Evolutionary conservation across 805 yeast genomes (phyloP).

Genomic region (Danielozyma ontarioensis): DNA sequence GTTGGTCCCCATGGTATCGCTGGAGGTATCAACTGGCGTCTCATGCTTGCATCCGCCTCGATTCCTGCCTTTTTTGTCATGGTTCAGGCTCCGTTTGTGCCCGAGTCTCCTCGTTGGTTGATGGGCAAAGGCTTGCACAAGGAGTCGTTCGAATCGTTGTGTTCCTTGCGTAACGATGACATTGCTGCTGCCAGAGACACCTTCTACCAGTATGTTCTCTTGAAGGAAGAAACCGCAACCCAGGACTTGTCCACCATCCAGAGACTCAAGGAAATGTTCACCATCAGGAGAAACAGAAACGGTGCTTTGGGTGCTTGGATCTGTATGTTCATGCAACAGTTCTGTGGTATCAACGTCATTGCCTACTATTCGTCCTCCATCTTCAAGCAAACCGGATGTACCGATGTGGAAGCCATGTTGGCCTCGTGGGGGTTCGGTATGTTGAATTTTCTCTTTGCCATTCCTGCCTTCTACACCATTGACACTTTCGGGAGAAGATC

Average conservation of each 20-base stretch:
- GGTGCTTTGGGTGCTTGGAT: conserved; percentile 77
- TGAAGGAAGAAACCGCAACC: conserved; percentile 57
- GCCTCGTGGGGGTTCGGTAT: conserved; percentile 88
- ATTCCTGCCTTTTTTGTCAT: conserved; percentile 52
- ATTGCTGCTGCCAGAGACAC: conserved; percentile 63
- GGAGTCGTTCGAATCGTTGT: conserved; percentile 48
- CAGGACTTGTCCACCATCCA: conserved; percentile 38
- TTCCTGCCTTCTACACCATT: conserved; percentile 78
- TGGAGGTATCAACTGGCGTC: conserved; percentile 51
- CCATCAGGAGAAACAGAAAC: conserved; percentile 76
- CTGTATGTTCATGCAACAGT: conserved; percentile 86
- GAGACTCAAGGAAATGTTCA: conserved; percentile 54
- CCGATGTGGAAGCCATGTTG: conserved; percentile 56
- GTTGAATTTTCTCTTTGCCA: conserved; percentile 72
- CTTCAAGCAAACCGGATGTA: conserved; percentile 62
- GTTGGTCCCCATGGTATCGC: conserved; percentile 44
- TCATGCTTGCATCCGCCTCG: conserved; percentile 62
- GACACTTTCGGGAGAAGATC: conserved; percentile 73
- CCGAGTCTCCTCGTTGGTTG: conserved; percentile 71
- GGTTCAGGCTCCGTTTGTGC: conserved; percentile 47
- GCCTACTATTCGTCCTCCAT: conserved; percentile 81
- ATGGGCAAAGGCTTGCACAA: conserved; percentile 46
- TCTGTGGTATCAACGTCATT: conserved; percentile 86
- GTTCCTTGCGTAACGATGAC: conserved; percentile 38
- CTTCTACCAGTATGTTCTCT: conserved; percentile 51